phyloP scores from a whole-genome alignment of 768 basidiomycete species.

The Amanita polypyramis region DNA sequence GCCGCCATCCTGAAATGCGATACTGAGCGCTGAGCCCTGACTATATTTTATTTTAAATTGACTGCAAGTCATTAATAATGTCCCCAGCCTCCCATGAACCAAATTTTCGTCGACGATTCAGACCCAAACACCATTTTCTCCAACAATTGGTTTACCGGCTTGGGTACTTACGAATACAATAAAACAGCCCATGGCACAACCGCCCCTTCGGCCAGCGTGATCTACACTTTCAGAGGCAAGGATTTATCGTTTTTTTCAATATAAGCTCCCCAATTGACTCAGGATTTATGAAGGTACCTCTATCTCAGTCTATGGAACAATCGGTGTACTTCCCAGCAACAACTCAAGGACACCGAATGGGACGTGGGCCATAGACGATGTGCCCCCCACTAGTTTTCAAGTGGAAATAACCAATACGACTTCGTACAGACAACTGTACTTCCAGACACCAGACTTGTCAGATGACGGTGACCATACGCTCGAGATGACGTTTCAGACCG shows the following conservation, averaged over 20 bases:
- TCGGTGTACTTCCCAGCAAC: background rate
- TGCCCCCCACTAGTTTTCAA: background rate
- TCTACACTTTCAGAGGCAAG: background rate
- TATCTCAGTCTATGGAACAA: background rate
- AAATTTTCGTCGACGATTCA: background rate
- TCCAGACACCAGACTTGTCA: background rate
- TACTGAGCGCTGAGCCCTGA: no score
- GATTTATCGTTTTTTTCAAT: background rate
- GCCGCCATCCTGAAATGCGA: no score
- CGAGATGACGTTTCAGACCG: background rate
- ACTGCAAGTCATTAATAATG: no score
- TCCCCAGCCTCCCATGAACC: no score
- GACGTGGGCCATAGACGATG: background rate
- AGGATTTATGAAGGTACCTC: background rate
- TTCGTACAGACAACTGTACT: background rate
- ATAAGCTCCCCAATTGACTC: background rate
- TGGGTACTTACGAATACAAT: background rate
- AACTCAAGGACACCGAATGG: background rate
- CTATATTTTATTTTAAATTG: no score
- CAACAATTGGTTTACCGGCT: background rate
- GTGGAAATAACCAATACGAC: background rate
- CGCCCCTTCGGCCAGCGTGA: background rate
- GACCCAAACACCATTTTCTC: background rate
- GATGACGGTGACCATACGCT: background rate
- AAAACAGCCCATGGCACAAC: background rate